Base-by-base conservation (phyloP, 208 protist species). In the Acanthamoeba polyphaga region DNA sequence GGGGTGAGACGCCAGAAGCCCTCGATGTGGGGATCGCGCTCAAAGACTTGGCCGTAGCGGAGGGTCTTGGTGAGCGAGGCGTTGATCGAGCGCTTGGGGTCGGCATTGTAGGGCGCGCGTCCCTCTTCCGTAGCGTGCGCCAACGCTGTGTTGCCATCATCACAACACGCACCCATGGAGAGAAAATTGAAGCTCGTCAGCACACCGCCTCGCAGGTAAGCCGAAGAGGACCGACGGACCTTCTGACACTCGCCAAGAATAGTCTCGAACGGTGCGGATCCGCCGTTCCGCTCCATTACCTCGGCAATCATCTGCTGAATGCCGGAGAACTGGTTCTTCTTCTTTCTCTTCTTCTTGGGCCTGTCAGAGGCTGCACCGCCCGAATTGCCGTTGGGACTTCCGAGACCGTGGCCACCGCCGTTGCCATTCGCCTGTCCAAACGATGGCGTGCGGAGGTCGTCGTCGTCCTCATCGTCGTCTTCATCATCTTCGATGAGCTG, bases 81-180 rank as follows among this genome's bases (percentile, higher is more conserved):
- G 24, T 94, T 94, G 27, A 94, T 94, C n/a, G 89, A 94, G 1
- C 89, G 89, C 24, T 94, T 94, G 72, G 89, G 89, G 53, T 94
- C 89, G 0, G 89, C 89, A 34, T 74, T 94, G 89, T 94, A 94
- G 27, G 89, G 89, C 49, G 89, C 43, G 29, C 89, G 12, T 94
- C 89, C 46, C 68, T 49, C 66, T 82, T 78, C 13, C 72, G 64
- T n/a, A 94, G 89, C 27, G 89, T 94, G 80, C 72, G 66, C 89
- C 89, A 94, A 27, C 55, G 49, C 89, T 94, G 89, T 49, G 43
- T 49, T 49, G 43, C 43, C 43, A 49, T 49, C 43, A 49, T 49
- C 43, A 10, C 43, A 10, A 3, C 46, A 78, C 24, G 49, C 51
- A 49, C 55, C 3, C n/a, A 62, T 12, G 9, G 84, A 46, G 34